These are phyloP conservation scores for Alternaria sp. DNA, from an alignment of 2,329 filamentous ascomycete genomes.

Conservation along the genomic window DNA sequence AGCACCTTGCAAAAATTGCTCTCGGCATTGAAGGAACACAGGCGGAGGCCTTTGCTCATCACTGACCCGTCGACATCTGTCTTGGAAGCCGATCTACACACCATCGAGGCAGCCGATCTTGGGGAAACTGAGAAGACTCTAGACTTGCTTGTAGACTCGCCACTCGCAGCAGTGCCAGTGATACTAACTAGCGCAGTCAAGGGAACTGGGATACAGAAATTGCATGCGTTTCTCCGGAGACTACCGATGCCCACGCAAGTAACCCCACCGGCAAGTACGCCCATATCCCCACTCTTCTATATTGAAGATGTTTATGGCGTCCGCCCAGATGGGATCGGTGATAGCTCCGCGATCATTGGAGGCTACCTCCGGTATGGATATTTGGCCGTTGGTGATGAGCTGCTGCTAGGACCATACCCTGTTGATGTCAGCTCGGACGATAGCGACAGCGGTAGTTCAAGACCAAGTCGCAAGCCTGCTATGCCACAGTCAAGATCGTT, in stretches of 20 bases:
- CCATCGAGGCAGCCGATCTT: conserved; percentile 65
- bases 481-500: conserved; percentile 58
- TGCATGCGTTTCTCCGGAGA: conserved; percentile 82
- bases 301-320: conserved; percentile 86
- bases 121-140: conserved; percentile 67
- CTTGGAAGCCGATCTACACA: conserved; percentile 58
- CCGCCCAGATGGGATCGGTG: conserved; percentile 55
- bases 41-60: conserved; percentile 78
- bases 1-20: conserved; percentile 77
- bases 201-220: conserved; percentile 79
- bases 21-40: conserved; percentile 77
- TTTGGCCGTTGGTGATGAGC: conserved; percentile 78
- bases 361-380: conserved; percentile 83
- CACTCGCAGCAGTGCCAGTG: conserved; percentile 74
- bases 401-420: conserved; percentile 78
- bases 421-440: conserved; percentile 45
- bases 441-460: conserved; percentile 48
- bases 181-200: conserved; percentile 87
- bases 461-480: conserved; percentile 31
- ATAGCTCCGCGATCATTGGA: conserved; percentile 71
- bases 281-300: conserved; percentile 76
- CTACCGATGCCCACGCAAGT: conserved; percentile 69
- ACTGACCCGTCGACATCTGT: conserved; percentile 36
- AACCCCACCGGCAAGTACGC: conserved; percentile 48
- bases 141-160: conserved; percentile 59